Percentiles rank a stretch among this genome's conserved stretches.
Conservation (phyloP, 805 yeast species). For the Komagataella phaffii region DNA sequence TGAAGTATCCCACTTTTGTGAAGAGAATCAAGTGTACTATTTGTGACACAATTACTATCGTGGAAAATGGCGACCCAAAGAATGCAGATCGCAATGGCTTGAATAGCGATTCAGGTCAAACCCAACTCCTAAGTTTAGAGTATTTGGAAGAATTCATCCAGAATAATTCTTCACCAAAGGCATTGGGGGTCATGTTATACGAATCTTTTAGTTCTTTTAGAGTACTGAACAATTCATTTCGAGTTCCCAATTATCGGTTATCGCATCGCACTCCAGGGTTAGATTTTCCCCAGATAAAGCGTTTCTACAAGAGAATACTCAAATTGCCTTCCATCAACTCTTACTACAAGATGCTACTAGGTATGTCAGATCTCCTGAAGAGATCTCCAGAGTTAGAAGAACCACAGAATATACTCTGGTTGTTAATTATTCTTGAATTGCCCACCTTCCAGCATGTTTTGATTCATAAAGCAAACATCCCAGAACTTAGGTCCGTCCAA, state of each 20-base stretch:
- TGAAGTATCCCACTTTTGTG: slow-evolving; percentile 22
- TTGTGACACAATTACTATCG: slow-evolving; percentile 31
- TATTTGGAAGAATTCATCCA: slow-evolving; percentile 6
- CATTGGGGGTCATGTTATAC: slow-evolving; percentile 34
- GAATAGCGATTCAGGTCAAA: slow-evolving; percentile 3
- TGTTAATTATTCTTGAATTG: slow-evolving; percentile 53
- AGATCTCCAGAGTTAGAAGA: slow-evolving; percentile 28
- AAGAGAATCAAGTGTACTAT: slow-evolving; percentile 42
- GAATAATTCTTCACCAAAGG: slow-evolving; percentile 21
- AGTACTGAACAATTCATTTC: slow-evolving; percentile 44
- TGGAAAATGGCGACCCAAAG: not conserved
- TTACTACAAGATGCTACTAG: slow-evolving; percentile 35
- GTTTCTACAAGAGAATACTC: slow-evolving; percentile 30
- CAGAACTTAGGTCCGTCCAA: slow-evolving; percentile 41
- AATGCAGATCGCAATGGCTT: slow-evolving; percentile 2
- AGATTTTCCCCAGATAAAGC: slow-evolving; percentile 30
- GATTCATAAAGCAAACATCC: slow-evolving; percentile 17
- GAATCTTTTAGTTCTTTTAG: slow-evolving; percentile 31
- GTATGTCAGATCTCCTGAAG: slow-evolving; percentile 37
- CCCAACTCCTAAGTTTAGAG: slow-evolving; percentile 13
- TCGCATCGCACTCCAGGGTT: slow-evolving; percentile 31
- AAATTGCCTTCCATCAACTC: slow-evolving; percentile 51
- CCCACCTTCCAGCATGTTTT: slow-evolving; percentile 46
- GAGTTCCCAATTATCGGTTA: slow-evolving; percentile 12
- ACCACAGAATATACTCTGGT: slow-evolving; percentile 37